Percentiles rank a stretch among this genome's conserved stretches.
Conservation (phyloP, 306 rosid genomes). For the Fragaria vesca region DNA sequence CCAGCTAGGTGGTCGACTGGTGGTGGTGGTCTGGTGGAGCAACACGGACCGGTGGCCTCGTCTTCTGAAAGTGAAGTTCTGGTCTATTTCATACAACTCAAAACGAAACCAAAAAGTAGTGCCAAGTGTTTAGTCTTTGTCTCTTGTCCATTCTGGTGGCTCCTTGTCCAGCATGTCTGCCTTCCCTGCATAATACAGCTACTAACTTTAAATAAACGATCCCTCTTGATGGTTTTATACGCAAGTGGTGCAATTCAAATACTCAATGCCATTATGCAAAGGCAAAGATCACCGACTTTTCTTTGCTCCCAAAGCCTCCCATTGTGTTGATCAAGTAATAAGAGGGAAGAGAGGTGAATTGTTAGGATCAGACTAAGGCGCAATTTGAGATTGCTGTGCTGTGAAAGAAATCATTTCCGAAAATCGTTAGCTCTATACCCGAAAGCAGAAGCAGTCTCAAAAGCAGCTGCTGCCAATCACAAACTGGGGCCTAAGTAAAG, state of each 20-base stretch:
- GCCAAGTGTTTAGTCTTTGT: background rate
- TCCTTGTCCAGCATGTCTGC: background rate
- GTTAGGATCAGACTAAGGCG: background rate
- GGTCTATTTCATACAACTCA: background rate
- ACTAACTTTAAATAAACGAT: background rate
- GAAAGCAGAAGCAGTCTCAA: no score
- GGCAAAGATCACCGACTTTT: background rate
- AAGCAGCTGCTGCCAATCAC: no score
- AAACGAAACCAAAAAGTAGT: background rate
- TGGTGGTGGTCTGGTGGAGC: background rate
- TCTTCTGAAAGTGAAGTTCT: background rate
- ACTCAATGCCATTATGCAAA: background rate
- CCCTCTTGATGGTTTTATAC: background rate
- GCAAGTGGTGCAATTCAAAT: background rate
- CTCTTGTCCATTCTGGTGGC: slow-evolving; percentile 6
- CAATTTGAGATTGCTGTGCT: no score
- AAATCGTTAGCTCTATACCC: no score
- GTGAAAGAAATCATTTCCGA: no score
- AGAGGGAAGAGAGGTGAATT: background rate
- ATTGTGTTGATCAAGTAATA: background rate
- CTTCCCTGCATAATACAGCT: background rate
- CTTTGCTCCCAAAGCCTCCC: background rate
- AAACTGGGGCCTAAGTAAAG: background rate
- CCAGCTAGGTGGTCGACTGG: background rate
- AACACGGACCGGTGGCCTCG: background rate